These are phyloP conservation scores for Microcos paniculata DNA, from an alignment of 345 rosid genomes.

Conservation along the genomic window DNA sequence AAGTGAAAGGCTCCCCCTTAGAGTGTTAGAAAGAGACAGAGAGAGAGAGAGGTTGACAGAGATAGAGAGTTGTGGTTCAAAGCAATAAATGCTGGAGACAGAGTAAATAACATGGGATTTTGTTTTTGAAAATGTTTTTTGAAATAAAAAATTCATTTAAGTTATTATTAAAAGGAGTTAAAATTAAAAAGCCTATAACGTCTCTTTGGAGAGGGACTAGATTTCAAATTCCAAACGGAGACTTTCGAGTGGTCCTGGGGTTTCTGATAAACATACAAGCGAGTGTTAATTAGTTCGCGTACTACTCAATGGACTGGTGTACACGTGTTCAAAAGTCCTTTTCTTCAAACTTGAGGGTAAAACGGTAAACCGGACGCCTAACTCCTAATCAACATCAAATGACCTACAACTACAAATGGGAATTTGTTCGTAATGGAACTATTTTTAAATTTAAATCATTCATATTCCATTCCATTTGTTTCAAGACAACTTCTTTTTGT, in stretches of 20 bases:
- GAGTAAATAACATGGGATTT: conserved; percentile 5
- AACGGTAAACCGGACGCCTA: background rate
- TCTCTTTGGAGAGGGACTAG: conserved; percentile 55
- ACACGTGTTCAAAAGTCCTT: conserved; percentile 21
- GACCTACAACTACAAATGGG: too few species aligned
- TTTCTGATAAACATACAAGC: background rate
- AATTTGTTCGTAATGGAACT: background rate
- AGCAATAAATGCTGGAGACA: conserved; percentile 47
- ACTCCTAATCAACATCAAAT: background rate
- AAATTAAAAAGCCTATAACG: conserved; percentile 39
- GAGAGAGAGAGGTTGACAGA: conserved; percentile 11
- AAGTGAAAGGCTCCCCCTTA: conserved; percentile 17
- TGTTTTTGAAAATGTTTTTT: conserved; percentile 4
- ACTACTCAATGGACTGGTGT: background rate
- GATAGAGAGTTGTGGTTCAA: conserved; percentile 26
- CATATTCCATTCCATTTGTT: background rate
- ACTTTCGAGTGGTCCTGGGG: conserved; percentile 8
- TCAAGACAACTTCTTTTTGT: background rate
- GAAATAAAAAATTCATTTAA: background rate
- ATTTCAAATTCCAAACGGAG: conserved; percentile 61
- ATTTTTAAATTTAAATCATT: too few species aligned
- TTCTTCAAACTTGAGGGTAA: background rate
- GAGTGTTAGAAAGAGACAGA: background rate
- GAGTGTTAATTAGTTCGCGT: background rate
- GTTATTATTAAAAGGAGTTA: conserved; percentile 9